These are phyloP conservation scores for Nakazawaea anatomiae DNA, from an alignment of 805 yeast species.

Conservation along the genomic window DNA sequence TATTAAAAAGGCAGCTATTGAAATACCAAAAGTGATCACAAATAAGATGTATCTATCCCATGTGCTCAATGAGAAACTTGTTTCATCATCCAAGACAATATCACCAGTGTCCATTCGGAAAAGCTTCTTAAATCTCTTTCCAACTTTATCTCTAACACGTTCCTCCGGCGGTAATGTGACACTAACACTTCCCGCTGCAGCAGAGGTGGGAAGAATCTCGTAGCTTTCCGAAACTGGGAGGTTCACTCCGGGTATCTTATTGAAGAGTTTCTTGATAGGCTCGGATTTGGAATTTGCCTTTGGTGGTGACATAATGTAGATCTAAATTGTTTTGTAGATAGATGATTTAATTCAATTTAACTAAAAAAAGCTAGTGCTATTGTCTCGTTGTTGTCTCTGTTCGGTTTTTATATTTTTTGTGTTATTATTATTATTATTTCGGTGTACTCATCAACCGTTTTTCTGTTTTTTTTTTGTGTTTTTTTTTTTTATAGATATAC, in stretches of 20 bases:
- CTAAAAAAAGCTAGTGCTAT: too few species aligned
- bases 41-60: conserved; percentile 62
- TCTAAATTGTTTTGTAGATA: too few species aligned
- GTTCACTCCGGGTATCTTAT: conserved; percentile 18
- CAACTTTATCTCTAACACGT: conserved; percentile 8
- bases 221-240: conserved; percentile 13
- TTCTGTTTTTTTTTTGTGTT: too few species aligned
- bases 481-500: too few species aligned
- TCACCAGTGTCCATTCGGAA: conserved; percentile 11
- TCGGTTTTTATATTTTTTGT: too few species aligned
- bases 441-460: too few species aligned
- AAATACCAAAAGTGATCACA: conserved; percentile 62
- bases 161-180: conserved; percentile 11
- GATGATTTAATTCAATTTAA: too few species aligned
- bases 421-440: too few species aligned
- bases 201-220: conserved; percentile 8
- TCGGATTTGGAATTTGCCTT: conserved; percentile 7
- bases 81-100: conserved; percentile 31
- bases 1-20: conserved; percentile 56
- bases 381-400: too few species aligned
- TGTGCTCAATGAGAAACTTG: conserved; percentile 34
- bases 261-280: conserved; percentile 13
- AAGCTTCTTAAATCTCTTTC: conserved; percentile 11
- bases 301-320: neutral
- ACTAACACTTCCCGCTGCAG: conserved; percentile 3